Evolutionary conservation across 1,139 yeast genomes (phyloP).

Genomic region (Hemisphaericaspora subhashii): DNA sequence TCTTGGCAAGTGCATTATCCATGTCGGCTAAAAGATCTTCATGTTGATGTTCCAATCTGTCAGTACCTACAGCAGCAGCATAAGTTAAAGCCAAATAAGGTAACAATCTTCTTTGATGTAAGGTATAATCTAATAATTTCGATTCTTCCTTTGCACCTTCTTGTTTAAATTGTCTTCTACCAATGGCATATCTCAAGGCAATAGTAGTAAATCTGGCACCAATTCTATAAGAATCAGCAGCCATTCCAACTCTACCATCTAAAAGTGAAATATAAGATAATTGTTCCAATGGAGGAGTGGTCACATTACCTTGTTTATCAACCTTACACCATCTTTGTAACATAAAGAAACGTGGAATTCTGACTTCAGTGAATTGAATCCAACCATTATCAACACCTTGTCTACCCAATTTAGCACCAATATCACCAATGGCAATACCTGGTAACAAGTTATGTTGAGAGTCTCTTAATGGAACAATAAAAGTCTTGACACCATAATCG

Average conservation of each 20-base stretch:
- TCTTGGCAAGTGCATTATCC: conserved; percentile 51
- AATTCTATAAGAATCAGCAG: conserved; percentile 75
- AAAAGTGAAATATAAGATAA: conserved; percentile 83
- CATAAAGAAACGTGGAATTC: conserved; percentile 83
- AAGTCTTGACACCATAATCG: conserved; percentile 89
- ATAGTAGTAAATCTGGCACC: conserved; percentile 79
- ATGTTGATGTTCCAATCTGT: conserved; percentile 58
- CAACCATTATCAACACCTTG: conserved; percentile 91
- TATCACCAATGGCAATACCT: conserved; percentile 84
- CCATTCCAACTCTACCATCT: conserved; percentile 91
- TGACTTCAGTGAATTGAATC: conserved; percentile 83
- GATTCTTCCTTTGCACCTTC: conserved; percentile 44
- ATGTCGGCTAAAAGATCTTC: conserved; percentile 52
- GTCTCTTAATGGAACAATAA: conserved; percentile 87
- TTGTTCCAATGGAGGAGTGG: conserved; percentile 79
- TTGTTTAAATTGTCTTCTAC: conserved; percentile 78
- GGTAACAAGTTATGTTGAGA: conserved; percentile 66
- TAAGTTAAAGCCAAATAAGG: conserved; percentile 82
- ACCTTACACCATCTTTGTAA: conserved; percentile 79
- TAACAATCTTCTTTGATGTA: conserved; percentile 82
- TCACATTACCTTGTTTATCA: conserved; percentile 66
- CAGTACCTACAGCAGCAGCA: conserved; percentile 74
- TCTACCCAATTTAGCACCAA: conserved; percentile 93
- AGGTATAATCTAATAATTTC: conserved; percentile 76
- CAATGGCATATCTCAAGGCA: conserved; percentile 86